phyloP scores from a whole-genome alignment of 805 yeast species.

The Pichia deserticola region DNA sequence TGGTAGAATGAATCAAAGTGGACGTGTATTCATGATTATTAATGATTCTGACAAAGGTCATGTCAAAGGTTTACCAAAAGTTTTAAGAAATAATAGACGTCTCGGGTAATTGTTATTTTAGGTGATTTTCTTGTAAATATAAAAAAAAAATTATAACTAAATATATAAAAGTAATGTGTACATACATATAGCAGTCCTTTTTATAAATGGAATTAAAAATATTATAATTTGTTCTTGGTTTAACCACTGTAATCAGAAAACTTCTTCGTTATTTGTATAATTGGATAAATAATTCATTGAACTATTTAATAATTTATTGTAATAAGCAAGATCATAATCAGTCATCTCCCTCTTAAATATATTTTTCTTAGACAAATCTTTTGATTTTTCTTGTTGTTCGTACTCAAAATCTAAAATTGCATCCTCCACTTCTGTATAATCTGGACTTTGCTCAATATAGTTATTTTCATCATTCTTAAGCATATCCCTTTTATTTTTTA shows the following conservation, averaged over 20 bases:
- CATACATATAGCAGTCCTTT: too few relatives aligned
- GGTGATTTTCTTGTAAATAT: background rate
- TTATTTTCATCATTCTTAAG: too few relatives aligned
- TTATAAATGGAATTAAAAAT: too few relatives aligned
- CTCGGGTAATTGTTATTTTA: constrained; percentile 16
- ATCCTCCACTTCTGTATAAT: background rate
- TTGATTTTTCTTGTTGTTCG: background rate
- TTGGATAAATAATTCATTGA: constrained; percentile 32
- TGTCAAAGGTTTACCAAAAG: constrained; percentile 73
- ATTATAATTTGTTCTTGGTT: too few relatives aligned
- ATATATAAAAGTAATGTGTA: background rate
- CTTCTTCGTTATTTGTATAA: constrained; percentile 18
- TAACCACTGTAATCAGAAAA: background rate
- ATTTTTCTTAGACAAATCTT: background rate
- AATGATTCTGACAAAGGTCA: constrained; percentile 64
- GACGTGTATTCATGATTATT: constrained; percentile 77
- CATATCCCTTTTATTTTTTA: too few relatives aligned
- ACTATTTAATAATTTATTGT: constrained; percentile 23
- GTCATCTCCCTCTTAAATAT: constrained; percentile 5
- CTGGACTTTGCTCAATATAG: background rate
- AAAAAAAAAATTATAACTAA: too few relatives aligned
- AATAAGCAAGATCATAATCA: constrained; percentile 20
- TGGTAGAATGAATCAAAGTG: constrained; percentile 84
- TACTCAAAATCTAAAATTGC: background rate
- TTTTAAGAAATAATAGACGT: constrained; percentile 45